Conservation (phyloP, 2,329 filamentous ascomycete genomes). For the Plectosphaerella cucumerina region DNA sequence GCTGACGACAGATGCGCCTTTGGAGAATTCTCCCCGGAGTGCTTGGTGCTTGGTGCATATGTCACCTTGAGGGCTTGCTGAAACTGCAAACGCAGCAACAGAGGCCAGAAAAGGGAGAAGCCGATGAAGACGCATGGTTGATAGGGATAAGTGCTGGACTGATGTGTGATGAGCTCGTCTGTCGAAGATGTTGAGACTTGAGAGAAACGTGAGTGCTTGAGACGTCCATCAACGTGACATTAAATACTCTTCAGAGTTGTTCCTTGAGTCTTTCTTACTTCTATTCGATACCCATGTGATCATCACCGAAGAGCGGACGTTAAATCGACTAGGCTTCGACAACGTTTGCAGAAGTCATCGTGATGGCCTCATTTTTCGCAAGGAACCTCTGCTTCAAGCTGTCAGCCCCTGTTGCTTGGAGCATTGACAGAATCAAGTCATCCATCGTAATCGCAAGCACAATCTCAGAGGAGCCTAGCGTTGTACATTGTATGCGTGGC, state of each 20-base stretch:
- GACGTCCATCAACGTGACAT: background rate
- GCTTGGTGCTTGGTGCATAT: constrained; percentile 9
- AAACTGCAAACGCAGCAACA: background rate
- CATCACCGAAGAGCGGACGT: background rate
- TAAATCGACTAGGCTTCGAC: background rate
- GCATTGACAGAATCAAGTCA: background rate
- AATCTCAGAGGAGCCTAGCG: background rate
- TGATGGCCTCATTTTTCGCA: background rate
- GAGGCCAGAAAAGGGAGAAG: background rate
- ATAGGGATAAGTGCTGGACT: background rate
- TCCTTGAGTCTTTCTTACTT: background rate
- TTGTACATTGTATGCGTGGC: background rate
- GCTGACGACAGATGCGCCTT: constrained; percentile 49
- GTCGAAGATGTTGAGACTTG: background rate
- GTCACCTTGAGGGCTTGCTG: constrained; percentile 4
- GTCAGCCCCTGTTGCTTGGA: background rate
- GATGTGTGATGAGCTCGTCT: background rate
- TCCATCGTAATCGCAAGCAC: background rate
- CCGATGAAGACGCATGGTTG: background rate
- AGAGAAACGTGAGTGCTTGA: background rate
- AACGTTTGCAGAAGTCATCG: background rate
- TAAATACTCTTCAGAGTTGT: background rate
- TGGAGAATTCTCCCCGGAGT: constrained; percentile 4
- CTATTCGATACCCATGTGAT: background rate
- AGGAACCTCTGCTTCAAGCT: background rate